Base-by-base conservation (phyloP, 805 yeast genomes). In the Hyphopichia homilentoma region DNA sequence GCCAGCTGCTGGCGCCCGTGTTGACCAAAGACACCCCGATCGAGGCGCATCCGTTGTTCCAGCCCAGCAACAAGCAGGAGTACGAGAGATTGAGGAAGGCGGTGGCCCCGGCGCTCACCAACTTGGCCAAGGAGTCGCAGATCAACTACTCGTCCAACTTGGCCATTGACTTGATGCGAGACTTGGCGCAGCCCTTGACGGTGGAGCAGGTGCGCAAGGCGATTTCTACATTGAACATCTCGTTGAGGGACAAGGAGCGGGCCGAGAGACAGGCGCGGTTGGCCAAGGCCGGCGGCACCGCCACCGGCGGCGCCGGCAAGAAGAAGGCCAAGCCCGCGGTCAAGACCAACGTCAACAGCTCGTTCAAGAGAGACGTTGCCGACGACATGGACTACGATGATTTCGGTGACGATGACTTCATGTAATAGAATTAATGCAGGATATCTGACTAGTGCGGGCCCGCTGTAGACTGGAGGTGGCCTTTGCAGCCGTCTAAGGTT, bases 221-320 rank as follows among this genome's bases (percentile, higher is more conserved):
- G 33, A 71, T 83, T 27, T 81, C 94, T 24, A 89, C 97, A 0
- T 68, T 90, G 52, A 84, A 78, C 45, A 90, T 89, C 4, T 58
- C 81, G 35, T 68, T 83, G 41, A 88, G 83, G 50, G 95, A 88
- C 35, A 90, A 90, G 65, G 87, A 81, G 59, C 82, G 81, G 55
- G 83, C 82, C 34, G 97, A 90, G 65, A 85, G 97, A 70, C 84
- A 77, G 50, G 87, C 84, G 16, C 79, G 96, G 59, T 65, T 84
- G 50, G 76, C 83, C 47, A 82, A 80, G 56, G 72, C 85, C 34
- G 90, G 93, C 41, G 93, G 90, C 43, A 84, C 94, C 17, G 77
- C 90, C 24, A 76, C 86, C 16, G 94, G 94, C 49, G 96, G 96
- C 56, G 93, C 94, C 23, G 95, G 95, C 62, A 88, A 89, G 75